These are phyloP conservation scores for Blastomyces silverae DNA, from an alignment of 2,329 filamentous ascomycete species.

Conservation along the genomic window DNA sequence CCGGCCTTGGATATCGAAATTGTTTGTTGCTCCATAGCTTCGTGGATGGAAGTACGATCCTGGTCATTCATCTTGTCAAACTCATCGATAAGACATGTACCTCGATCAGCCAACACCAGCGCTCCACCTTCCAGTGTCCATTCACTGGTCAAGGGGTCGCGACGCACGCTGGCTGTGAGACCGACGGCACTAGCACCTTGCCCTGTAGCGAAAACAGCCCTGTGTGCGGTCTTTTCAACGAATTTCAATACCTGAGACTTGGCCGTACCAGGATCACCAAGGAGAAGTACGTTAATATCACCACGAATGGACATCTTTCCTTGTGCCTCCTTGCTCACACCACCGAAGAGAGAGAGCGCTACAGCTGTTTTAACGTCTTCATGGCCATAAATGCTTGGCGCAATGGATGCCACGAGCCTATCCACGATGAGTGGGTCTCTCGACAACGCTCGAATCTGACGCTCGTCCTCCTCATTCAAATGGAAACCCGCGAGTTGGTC, in stretches of 20 bases:
- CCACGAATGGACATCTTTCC: conserved; percentile 87
- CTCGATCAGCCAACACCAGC: conserved; percentile 86
- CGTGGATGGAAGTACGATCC: conserved; percentile 95
- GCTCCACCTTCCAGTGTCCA: conserved; percentile 97
- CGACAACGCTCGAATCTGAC: conserved; percentile 77
- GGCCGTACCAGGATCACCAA: conserved; percentile 94
- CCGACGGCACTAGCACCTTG: conserved; percentile 96
- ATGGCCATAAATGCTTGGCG: conserved; percentile 95
- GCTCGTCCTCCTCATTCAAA: conserved; percentile 90
- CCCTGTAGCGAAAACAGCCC: conserved; percentile 94
- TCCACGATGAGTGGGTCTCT: conserved; percentile 88
- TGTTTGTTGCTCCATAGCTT: conserved; percentile 99
- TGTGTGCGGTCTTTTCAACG: conserved; percentile 92
- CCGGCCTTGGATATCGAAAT: conserved; percentile 98
- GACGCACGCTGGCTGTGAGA: conserved; percentile 92
- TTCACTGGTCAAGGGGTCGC: conserved; percentile 89
- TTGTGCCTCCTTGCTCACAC: conserved; percentile 83
- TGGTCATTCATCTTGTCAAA: conserved; percentile 99
- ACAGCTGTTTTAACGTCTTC: conserved; percentile 96
- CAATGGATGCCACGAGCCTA: conserved; percentile 86
- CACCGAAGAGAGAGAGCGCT: conserved; percentile 87
- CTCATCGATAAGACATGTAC: conserved; percentile 94
- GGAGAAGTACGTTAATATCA: conserved; percentile 93
- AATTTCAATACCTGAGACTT: conserved; percentile 98
- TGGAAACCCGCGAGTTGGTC: conserved; percentile 96